Evolutionary conservation across 1,139 yeast species (phyloP).

Genomic region (Blastobotrys petasosporus): DNA sequence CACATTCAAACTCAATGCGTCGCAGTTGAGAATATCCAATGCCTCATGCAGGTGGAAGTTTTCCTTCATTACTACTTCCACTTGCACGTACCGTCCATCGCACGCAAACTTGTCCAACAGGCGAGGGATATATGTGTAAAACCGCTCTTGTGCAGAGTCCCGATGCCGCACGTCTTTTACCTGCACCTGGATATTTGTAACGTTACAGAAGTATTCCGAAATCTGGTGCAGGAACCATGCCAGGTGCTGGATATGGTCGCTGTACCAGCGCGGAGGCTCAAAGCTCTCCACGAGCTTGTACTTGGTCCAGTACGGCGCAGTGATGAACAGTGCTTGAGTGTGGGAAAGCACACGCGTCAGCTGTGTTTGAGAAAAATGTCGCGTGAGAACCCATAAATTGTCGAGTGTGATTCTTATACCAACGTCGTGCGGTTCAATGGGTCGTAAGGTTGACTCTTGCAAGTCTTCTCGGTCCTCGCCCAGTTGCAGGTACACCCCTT

Average conservation of each 20-base stretch:
- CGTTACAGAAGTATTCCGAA: constrained; percentile 1
- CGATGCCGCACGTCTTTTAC: not conserved
- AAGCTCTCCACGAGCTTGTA: not conserved
- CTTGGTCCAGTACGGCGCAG: constrained; percentile 3
- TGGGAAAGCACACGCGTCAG: not conserved
- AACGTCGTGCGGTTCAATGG: too few relatives aligned
- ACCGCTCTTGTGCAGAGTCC: not conserved
- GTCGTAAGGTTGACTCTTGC: too few relatives aligned
- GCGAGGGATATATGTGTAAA: not conserved
- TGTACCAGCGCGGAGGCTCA: constrained; percentile 7
- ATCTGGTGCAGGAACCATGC: constrained; percentile 3
- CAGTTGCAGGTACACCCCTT: constrained; percentile 2
- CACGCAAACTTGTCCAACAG: not conserved
- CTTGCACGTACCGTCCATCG: not conserved
- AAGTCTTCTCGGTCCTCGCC: not conserved
- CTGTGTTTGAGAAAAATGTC: too few relatives aligned
- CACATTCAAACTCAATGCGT: not conserved
- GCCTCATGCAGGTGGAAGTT: constrained; percentile 4
- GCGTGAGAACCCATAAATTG: too few relatives aligned
- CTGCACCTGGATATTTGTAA: not conserved
- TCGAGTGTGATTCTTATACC: too few relatives aligned
- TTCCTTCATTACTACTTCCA: not conserved
- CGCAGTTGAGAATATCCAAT: not conserved
- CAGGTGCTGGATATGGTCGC: constrained; percentile 4
- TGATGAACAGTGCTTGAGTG: constrained; percentile 1